Evolutionary conservation across 2,329 filamentous ascomycete species (phyloP).

Genomic region (Arthrobotrys conoides): DNA sequence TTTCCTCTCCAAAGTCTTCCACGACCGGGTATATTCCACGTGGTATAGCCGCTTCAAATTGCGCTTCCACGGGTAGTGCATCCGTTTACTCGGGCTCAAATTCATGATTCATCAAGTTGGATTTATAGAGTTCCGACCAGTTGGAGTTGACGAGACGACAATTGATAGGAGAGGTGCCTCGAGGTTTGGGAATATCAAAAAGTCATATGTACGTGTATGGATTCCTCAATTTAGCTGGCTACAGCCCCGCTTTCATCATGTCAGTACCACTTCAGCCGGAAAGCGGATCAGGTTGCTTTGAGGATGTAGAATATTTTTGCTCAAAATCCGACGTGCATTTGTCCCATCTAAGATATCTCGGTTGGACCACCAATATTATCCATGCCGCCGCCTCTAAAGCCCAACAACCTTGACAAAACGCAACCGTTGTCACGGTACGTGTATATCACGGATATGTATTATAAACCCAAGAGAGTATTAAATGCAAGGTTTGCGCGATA

Average conservation of each 20-base stretch:
- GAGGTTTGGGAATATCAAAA: not conserved
- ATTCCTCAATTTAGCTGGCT: not conserved
- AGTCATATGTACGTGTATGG: not conserved
- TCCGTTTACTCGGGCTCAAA: not conserved
- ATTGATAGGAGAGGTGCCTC: not conserved
- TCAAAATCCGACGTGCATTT: constrained; percentile 26
- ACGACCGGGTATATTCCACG: constrained; percentile 12
- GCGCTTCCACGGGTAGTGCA: constrained; percentile 9
- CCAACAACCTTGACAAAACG: constrained; percentile 19
- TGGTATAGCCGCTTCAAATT: constrained; percentile 33
- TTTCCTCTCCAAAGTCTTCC: not conserved
- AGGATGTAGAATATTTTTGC: not conserved
- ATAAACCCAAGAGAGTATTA: constrained; percentile 29
- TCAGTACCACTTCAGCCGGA: constrained; percentile 17
- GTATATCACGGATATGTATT: constrained; percentile 7
- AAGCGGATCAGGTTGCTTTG: constrained; percentile 19
- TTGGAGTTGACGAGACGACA: not conserved
- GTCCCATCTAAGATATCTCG: constrained; percentile 27
- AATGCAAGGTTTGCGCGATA: constrained; percentile 55
- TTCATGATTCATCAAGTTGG: not conserved
- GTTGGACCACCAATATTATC: constrained; percentile 28
- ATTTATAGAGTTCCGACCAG: not conserved
- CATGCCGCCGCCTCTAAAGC: not conserved
- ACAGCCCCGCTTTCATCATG: constrained; percentile 23
- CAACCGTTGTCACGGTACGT: constrained; percentile 37